These are phyloP conservation scores for Pisolithus microcarpus DNA, from an alignment of 768 basidiomycete genomes.

Conservation along the genomic window DNA sequence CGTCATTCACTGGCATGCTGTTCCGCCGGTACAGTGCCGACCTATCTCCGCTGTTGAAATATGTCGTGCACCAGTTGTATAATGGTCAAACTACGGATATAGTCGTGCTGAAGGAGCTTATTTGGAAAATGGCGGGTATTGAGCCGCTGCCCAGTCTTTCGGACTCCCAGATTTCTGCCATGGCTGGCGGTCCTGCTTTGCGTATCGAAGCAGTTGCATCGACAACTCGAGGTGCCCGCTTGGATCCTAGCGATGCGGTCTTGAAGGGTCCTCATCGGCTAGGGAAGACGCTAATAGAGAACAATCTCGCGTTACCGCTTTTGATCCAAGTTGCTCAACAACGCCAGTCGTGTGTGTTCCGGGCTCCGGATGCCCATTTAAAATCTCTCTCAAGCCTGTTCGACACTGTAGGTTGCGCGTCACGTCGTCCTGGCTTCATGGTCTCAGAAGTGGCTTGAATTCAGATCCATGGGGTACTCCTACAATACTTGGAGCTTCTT, in stretches of 20 bases:
- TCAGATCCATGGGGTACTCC: constrained; percentile 84
- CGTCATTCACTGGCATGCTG: constrained; percentile 89
- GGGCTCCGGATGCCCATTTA: constrained; percentile 64
- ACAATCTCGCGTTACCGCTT: constrained; percentile 75
- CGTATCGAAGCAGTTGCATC: constrained; percentile 88
- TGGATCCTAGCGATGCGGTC: constrained; percentile 57
- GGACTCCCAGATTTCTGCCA: constrained; percentile 80
- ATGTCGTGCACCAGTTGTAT: constrained; percentile 86
- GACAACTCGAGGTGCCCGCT: constrained; percentile 61
- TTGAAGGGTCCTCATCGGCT: constrained; percentile 63
- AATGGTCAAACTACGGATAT: constrained; percentile 81
- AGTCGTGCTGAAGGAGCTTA: constrained; percentile 84
- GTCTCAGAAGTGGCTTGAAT: constrained; percentile 17
- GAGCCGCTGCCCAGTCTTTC: constrained; percentile 86
- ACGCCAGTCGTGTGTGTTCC: constrained; percentile 77
- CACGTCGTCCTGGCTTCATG: constrained; percentile 9
- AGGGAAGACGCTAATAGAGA: constrained; percentile 59
- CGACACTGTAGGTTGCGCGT: constrained; percentile 63
- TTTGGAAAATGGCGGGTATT: constrained; percentile 93
- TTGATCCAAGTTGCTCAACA: constrained; percentile 91
- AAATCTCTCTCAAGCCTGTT: constrained; percentile 84
- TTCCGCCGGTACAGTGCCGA: constrained; percentile 83
- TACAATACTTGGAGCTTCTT: constrained; percentile 89
- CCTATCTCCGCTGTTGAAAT: constrained; percentile 76
- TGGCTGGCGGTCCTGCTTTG: constrained; percentile 85